Evolutionary conservation across 1,139 yeast genomes (phyloP), one percentile per base, ranked within the genome.

Genomic region (Nakaseomyces bracarensis): DNA sequence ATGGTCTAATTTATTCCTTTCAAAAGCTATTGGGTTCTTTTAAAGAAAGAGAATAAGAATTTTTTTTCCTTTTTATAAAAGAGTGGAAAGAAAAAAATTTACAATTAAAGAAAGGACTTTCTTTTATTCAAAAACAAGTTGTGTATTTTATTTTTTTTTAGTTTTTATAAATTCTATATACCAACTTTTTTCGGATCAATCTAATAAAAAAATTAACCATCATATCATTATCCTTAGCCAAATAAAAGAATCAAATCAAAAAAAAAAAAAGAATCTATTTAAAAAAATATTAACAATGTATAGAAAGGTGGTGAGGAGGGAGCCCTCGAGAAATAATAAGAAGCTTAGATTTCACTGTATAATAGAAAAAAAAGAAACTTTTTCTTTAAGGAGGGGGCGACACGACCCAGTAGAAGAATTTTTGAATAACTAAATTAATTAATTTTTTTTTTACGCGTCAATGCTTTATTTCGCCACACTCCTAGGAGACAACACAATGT

Each of bases 21-120:
- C 31, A 28, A 28, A 28, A 28, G 31, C 31, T 28, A 28, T 28
- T 28, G 31, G 31, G 1, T 28, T 28, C 31, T 15, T 28, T 28
- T 28, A 28, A 28, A n/a, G 11, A 28, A 18, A 13, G n/a, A n/a
- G n/a, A n/a, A n/a, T n/a, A n/a, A n/a, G n/a, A n/a, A n/a, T n/a
- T n/a, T n/a, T n/a, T n/a, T 25, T 25, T 28, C 31, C 31, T 28
- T 14, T 28, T 28, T 28, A 28, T 28, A 16, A 27, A 10, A 27
- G 13, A n/a, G 13, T 7, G 5, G n/a, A 25, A 10, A n/a, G 13
- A 14, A 11, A 27, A 27, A 22, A 22, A 10, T 7, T 7, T 6
- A 22, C 25, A 22, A 22, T 10, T 22, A 22, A 10, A 27, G 10
- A 27, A 14, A 13, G 10, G 14, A 13, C 10, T 27, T 27, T 27